Evolutionary conservation across 2,329 filamentous ascomycete species (phyloP).

Genomic region (Diplodia sapinea): DNA sequence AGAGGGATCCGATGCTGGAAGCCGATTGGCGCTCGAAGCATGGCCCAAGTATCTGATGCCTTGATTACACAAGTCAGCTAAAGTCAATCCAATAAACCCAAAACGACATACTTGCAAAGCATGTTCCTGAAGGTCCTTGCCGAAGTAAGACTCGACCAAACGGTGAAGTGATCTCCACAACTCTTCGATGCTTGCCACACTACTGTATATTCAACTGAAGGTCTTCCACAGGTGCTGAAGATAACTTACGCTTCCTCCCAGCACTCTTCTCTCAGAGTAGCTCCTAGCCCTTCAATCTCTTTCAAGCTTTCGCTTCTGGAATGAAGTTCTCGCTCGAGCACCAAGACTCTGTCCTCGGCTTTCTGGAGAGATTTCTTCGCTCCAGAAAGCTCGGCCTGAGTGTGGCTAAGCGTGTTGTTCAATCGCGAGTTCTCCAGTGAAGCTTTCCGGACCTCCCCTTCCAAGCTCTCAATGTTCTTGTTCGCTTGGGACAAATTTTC

Average conservation of each 20-base stretch:
- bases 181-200: no score
- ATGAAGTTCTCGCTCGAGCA: background rate
- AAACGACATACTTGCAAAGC: background rate
- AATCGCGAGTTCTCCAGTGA: no score
- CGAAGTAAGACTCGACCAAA: conserved; percentile 1
- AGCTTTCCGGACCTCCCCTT: no score
- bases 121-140: background rate
- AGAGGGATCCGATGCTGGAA: conserved; percentile 39
- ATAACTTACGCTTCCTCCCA: no score
- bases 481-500: no score
- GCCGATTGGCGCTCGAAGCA: conserved; percentile 12
- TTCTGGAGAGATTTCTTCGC: background rate
- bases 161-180: background rate
- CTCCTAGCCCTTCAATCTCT: no score
- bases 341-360: background rate
- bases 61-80: background rate
- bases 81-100: background rate
- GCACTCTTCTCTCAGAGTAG: no score
- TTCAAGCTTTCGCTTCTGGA: background rate
- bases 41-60: background rate
- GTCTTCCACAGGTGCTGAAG: no score
- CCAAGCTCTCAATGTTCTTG: no score
- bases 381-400: background rate
- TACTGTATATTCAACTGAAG: no score
- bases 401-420: background rate